phyloP scores from a whole-genome alignment of 345 rosid species.

The Salix caprea region DNA sequence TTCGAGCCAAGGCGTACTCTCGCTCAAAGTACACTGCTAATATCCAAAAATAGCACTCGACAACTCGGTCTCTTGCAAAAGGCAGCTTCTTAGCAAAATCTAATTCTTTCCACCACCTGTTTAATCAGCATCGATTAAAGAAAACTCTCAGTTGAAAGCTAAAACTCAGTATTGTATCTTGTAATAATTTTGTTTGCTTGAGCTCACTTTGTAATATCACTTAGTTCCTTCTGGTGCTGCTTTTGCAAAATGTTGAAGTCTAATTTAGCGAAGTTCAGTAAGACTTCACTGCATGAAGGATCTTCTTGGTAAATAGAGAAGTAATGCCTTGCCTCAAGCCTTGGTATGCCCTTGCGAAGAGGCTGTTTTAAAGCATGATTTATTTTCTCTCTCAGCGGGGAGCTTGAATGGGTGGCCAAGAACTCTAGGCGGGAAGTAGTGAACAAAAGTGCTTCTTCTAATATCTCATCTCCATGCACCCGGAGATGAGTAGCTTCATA shows the following conservation, averaged over 20 bases:
- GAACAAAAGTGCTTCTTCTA: slow-evolving; percentile 16
- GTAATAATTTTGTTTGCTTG: too few relatives aligned
- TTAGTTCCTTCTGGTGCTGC: slow-evolving; percentile 22
- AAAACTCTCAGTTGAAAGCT: background rate
- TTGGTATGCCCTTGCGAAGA: slow-evolving; percentile 11
- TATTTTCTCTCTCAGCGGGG: slow-evolving; percentile 13
- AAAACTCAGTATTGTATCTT: too few relatives aligned
- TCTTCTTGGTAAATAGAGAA: slow-evolving; percentile 18
- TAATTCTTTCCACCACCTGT: slow-evolving; percentile 31
- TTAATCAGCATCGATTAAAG: background rate
- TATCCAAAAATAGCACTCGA: slow-evolving; percentile 24
- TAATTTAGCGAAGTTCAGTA: slow-evolving; percentile 32
- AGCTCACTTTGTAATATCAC: slow-evolving; percentile 10
- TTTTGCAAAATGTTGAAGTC: slow-evolving; percentile 31
- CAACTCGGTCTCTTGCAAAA: slow-evolving; percentile 23
- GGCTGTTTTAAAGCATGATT: slow-evolving; percentile 18
- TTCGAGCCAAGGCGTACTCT: slow-evolving; percentile 9
- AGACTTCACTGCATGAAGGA: background rate
- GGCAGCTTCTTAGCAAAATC: slow-evolving; percentile 21
- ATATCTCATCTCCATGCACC: slow-evolving; percentile 23
- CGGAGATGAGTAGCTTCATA: slow-evolving; percentile 18
- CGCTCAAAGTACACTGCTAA: slow-evolving; percentile 23
- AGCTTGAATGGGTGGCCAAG: background rate
- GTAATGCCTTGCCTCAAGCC: slow-evolving; percentile 21
- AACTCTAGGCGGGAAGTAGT: slow-evolving; percentile 1